Evolutionary conservation across 2,329 filamentous ascomycete genomes (phyloP).

Genomic region (Talaromyces sp.): DNA sequence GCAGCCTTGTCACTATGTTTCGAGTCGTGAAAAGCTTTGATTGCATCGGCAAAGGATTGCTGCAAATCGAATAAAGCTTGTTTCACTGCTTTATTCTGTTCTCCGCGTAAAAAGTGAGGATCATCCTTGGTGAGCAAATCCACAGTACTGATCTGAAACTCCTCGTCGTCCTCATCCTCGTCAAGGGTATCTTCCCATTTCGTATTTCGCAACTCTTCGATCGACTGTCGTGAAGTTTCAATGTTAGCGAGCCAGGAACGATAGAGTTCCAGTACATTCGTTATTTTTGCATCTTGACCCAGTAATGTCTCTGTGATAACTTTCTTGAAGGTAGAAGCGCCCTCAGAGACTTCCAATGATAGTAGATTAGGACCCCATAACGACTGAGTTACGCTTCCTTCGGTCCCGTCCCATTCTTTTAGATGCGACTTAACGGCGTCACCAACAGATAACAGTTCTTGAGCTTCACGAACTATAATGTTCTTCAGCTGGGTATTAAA

Average conservation of each 20-base stretch:
- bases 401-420: constrained; percentile 53
- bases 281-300: constrained; percentile 65
- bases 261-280: constrained; percentile 59
- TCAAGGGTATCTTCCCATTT: constrained; percentile 37
- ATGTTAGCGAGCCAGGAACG: constrained; percentile 69
- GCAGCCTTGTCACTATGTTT: constrained; percentile 47
- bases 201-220: constrained; percentile 31
- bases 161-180: constrained; percentile 33
- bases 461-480: constrained; percentile 59
- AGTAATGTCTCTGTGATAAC: constrained; percentile 64
- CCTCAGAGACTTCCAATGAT: constrained; percentile 60
- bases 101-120: constrained; percentile 57
- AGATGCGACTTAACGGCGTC: constrained; percentile 60
- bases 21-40: constrained; percentile 44
- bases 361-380: constrained; percentile 66
- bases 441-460: constrained; percentile 60
- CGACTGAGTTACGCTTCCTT: constrained; percentile 47
- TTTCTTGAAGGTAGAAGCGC: constrained; percentile 63
- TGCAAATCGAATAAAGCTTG: constrained; percentile 55
- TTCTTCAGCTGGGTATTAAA: constrained; percentile 64
- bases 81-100: constrained; percentile 53
- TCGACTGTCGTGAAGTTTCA: constrained; percentile 41
- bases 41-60: constrained; percentile 37
- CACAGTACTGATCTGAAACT: constrained; percentile 30
- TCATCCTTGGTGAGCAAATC: constrained; percentile 65